Evolutionary conservation across 306 rosid species (phyloP).

Genomic region (Cucurbita ficifolia): DNA sequence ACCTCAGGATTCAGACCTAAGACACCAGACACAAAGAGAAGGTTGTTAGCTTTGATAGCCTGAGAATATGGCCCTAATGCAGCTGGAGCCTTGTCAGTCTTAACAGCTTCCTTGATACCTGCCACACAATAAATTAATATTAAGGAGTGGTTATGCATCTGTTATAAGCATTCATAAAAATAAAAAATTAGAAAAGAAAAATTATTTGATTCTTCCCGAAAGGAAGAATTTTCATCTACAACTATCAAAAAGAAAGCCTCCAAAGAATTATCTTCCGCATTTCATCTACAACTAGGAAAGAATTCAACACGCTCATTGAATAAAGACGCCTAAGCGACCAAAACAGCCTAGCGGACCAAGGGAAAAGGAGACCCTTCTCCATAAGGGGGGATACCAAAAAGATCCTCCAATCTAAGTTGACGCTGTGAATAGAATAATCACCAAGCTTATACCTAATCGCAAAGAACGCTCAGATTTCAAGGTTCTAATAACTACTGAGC

Average conservation of each 20-base stretch:
- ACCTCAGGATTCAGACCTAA: constrained; percentile 93
- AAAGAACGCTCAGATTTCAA: neutral
- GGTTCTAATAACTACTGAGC: neutral
- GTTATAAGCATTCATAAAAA: neutral
- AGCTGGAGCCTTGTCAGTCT: constrained; percentile 83
- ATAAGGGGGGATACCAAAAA: no score
- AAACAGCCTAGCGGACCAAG: neutral
- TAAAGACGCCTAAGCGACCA: neutral
- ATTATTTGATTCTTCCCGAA: neutral
- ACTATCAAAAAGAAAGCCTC: neutral
- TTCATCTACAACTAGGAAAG: no score
- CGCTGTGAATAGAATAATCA: no score
- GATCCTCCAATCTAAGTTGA: no score
- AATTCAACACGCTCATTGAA: neutral
- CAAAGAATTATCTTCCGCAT: neutral
- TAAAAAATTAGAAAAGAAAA: neutral
- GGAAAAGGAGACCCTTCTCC: neutral
- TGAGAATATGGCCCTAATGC: constrained; percentile 96
- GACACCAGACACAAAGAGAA: constrained; percentile 71
- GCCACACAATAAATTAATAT: constrained; percentile 2
- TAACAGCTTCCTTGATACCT: constrained; percentile 72
- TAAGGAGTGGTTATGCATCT: neutral
- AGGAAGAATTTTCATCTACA: neutral
- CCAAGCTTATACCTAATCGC: neutral
- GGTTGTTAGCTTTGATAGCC: constrained; percentile 75